These are phyloP conservation scores for Trichomonas gallinae DNA, from an alignment of 208 protist species.

Conservation along the genomic window DNA sequence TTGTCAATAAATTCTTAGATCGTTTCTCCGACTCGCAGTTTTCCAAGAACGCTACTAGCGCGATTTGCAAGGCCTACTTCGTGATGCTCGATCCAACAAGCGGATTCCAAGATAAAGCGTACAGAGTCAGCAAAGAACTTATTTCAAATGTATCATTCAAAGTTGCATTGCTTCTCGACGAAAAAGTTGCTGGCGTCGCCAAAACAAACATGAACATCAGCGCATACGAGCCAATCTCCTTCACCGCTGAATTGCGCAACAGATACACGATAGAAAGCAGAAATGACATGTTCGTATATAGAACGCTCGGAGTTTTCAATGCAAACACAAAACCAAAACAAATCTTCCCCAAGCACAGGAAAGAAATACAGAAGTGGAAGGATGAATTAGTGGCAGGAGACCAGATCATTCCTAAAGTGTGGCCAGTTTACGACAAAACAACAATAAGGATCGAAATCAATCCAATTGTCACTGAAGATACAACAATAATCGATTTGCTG, in stretches of 20 bases:
- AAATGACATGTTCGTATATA: background rate
- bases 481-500: background rate
- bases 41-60: background rate
- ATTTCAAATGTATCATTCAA: background rate
- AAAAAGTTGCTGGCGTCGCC: background rate
- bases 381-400: background rate
- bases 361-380: background rate
- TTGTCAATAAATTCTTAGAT: background rate
- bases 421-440: background rate
- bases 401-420: background rate
- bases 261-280: background rate
- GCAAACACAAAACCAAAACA: background rate
- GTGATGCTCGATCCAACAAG: background rate
- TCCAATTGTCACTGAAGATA: background rate
- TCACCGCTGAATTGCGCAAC: background rate
- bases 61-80: background rate
- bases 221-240: background rate
- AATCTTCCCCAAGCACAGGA: background rate
- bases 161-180: background rate
- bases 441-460: background rate
- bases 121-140: background rate
- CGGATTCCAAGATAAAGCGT: background rate
- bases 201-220: background rate
- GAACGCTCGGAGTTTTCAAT: background rate
- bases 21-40: background rate